These are phyloP conservation scores for Phytophthora idaei DNA, from an alignment of 352 stramenopile species.

Conservation along the genomic window DNA sequence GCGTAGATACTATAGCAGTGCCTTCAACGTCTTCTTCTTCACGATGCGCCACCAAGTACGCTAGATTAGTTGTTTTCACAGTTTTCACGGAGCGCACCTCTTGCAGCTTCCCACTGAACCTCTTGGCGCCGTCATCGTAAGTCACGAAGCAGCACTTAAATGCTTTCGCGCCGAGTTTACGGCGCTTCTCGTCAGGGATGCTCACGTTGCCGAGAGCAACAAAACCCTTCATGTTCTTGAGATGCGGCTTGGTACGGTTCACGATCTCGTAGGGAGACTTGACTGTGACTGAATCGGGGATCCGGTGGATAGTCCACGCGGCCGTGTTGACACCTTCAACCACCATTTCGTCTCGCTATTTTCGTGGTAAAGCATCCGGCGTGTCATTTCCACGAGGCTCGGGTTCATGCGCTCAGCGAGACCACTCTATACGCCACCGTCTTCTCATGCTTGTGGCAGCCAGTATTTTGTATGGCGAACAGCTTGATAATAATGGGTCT, in stretches of 20 bases:
- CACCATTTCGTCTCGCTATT: slow-evolving; percentile 16
- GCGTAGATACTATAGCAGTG: background rate
- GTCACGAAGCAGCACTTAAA: too few relatives aligned
- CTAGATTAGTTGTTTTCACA: background rate
- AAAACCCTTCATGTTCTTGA: too few relatives aligned
- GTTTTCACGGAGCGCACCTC: background rate
- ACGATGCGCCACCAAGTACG: background rate
- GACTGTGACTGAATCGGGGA: background rate
- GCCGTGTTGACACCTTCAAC: slow-evolving; percentile 20
- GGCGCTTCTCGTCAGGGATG: too few relatives aligned
- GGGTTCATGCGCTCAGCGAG: background rate
- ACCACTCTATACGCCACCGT: background rate
- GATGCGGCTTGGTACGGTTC: background rate
- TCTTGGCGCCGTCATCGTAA: too few relatives aligned
- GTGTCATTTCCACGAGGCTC: background rate
- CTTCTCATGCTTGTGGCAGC: background rate
- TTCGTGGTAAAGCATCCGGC: background rate
- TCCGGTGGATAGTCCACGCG: slow-evolving; percentile 17
- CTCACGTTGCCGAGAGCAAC: too few relatives aligned
- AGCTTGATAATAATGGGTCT: too few relatives aligned
- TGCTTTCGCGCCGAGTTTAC: too few relatives aligned
- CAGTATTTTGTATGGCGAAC: too few relatives aligned
- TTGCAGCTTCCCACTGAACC: too few relatives aligned
- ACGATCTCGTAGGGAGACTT: background rate
- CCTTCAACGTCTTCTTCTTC: background rate